Evolutionary conservation across 179 eudicot genomes (phyloP).

Genomic region (Amaranthus tricolor): DNA sequence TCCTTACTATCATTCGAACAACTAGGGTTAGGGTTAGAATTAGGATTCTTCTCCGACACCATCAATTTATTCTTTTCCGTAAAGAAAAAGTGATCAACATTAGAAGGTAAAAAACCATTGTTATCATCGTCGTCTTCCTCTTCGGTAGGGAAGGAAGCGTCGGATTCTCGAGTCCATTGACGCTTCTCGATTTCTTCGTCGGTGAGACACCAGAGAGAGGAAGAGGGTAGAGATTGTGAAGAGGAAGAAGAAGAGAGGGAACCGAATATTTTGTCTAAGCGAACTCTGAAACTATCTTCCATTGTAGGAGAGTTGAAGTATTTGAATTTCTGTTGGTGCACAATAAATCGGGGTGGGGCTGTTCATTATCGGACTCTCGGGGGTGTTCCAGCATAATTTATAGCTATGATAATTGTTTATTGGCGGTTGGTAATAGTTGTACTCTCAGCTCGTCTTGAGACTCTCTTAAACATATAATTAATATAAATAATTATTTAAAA

Average conservation of each 20-base stretch:
- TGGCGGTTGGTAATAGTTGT: too few relatives aligned
- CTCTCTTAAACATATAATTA: too few relatives aligned
- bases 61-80: constrained; percentile 10
- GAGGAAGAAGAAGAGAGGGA: constrained; percentile 33
- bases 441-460: too few relatives aligned
- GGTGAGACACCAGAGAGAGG: constrained; percentile 44
- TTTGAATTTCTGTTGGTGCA: too few relatives aligned
- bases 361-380: too few relatives aligned
- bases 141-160: constrained; percentile 24
- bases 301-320: neutral
- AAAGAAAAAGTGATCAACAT: constrained; percentile 33
- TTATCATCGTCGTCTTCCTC: constrained; percentile 25
- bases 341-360: too few relatives aligned
- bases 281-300: constrained; percentile 43
- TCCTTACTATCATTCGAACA: constrained; percentile 9
- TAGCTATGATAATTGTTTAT: too few relatives aligned
- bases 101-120: constrained; percentile 21
- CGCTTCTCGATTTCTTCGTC: constrained; percentile 40
- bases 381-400: too few relatives aligned
- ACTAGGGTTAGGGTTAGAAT: constrained; percentile 19
- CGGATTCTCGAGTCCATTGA: constrained; percentile 21
- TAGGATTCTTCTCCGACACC: constrained; percentile 8
- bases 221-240: constrained; percentile 10
- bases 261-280: constrained; percentile 38
- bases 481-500: too few relatives aligned